phyloP scores from a whole-genome alignment of 2,329 filamentous ascomycete species.

The Periglandula ipomoeae region DNA sequence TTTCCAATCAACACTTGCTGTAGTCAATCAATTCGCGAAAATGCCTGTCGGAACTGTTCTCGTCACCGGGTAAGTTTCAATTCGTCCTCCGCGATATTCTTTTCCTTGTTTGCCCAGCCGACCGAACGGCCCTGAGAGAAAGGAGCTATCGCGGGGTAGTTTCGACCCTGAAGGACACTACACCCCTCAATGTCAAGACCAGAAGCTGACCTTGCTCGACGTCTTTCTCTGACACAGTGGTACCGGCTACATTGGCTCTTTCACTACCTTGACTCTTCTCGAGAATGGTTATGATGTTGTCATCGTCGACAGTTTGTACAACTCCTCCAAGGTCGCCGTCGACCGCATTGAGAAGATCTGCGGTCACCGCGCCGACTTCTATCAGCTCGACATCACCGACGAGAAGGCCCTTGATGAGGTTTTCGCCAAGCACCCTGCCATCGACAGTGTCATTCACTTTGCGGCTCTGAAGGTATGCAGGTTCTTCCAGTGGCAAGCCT shows the following conservation, averaged over 20 bases:
- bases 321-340: conserved; percentile 83
- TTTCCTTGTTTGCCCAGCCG: neutral
- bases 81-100: neutral
- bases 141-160: neutral
- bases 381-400: conserved; percentile 81
- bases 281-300: conserved; percentile 94
- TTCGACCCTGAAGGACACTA: neutral
- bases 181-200: neutral
- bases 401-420: conserved; percentile 75
- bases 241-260: conserved; percentile 98
- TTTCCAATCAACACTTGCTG: neutral
- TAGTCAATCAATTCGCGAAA: conserved; percentile 14
- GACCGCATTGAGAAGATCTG: conserved; percentile 92
- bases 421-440: conserved; percentile 80
- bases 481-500: neutral
- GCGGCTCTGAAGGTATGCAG: conserved; percentile 77
- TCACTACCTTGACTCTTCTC: conserved; percentile 86
- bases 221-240: conserved; percentile 51
- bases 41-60: conserved; percentile 85
- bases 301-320: conserved; percentile 94
- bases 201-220: conserved; percentile 12
- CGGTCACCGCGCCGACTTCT: conserved; percentile 79
- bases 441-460: conserved; percentile 98
- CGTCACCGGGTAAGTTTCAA: conserved; percentile 67
- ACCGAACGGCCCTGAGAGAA: neutral